Evolutionary conservation across 2,329 filamentous ascomycete genomes (phyloP).

Genomic region (Lasiodiplodia sp.): DNA sequence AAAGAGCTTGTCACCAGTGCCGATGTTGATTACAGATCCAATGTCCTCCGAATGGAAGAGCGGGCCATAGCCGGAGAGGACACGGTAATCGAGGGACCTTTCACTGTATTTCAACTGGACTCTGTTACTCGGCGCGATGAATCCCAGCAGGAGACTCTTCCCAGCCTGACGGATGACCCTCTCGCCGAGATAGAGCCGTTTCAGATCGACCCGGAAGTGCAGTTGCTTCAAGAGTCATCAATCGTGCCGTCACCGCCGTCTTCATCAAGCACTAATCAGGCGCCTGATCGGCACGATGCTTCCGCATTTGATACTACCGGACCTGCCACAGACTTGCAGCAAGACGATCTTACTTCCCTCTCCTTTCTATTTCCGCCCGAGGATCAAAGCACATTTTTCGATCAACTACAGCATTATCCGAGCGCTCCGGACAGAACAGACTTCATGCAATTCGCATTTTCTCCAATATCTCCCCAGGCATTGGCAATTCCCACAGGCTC

Average conservation of each 20-base stretch:
- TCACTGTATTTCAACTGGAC: slow-evolving; percentile 1
- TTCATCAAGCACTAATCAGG: not conserved
- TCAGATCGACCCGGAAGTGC: not conserved
- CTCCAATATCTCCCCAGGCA: not conserved
- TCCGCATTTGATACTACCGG: not conserved
- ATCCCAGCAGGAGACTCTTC: not conserved
- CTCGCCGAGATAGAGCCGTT: not conserved
- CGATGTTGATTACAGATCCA: not conserved
- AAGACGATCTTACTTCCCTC: not conserved
- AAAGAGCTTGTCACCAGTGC: not conserved
- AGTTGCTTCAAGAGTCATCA: not conserved
- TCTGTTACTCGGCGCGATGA: not conserved
- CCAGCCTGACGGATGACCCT: not conserved
- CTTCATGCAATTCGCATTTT: not conserved
- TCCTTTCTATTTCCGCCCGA: not conserved
- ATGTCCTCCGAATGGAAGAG: not conserved
- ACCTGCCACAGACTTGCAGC: not conserved
- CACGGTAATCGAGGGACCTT: not conserved
- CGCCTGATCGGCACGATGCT: not conserved
- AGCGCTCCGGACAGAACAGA: not conserved
- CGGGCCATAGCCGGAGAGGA: not conserved
- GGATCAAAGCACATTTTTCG: not conserved
- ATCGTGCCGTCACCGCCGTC: not conserved
- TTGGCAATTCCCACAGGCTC: not conserved
- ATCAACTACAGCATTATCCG: not conserved